Percentiles rank a stretch among this genome's conserved stretches.
phyloP scores from a whole-genome alignment of 768 basidiomycete genomes.

The Sutorius australiensis region DNA sequence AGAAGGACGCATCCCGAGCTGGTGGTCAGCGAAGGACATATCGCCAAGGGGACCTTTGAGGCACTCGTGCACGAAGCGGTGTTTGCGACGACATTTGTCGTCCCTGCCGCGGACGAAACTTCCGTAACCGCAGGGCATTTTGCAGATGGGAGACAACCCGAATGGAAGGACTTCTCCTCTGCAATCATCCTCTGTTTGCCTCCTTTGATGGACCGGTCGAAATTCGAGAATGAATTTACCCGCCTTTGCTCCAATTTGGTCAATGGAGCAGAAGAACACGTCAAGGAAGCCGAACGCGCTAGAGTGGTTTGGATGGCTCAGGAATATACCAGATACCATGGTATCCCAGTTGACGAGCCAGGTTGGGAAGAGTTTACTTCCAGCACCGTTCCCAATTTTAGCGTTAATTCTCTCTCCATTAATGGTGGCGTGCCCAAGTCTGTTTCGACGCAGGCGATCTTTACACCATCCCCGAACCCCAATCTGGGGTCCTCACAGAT shows the following conservation, averaged over 20 bases:
- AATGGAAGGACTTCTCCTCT: constrained; percentile 64
- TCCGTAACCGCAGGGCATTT: constrained; percentile 16
- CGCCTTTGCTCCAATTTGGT: constrained; percentile 65
- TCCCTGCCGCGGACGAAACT: constrained; percentile 15
- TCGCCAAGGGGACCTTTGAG: constrained; percentile 70
- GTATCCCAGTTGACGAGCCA: constrained; percentile 44
- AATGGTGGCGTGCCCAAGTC: constrained; percentile 39
- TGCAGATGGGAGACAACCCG: constrained; percentile 24
- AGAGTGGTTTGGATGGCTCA: constrained; percentile 63
- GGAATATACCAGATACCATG: constrained; percentile 62
- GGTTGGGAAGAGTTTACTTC: constrained; percentile 59
- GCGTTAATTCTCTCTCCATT: constrained; percentile 19
- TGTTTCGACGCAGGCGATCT: constrained; percentile 52
- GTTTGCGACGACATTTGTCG: constrained; percentile 66
- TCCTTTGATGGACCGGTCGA: constrained; percentile 44
- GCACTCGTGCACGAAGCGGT: constrained; percentile 79
- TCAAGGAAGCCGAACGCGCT: constrained; percentile 35
- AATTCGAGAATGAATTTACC: constrained; percentile 68
- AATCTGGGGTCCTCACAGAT: constrained; percentile 25
- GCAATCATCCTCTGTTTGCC: constrained; percentile 62
- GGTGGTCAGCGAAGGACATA: constrained; percentile 35
- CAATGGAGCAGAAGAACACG: constrained; percentile 45
- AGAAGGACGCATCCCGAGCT: constrained; percentile 70
- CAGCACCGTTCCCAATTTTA: constrained; percentile 46
- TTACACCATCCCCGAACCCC: constrained; percentile 45